Evolutionary conservation across 306 rosid genomes (phyloP), one percentile per base, ranked within the genome.

Genomic region (Glycine soja): DNA sequence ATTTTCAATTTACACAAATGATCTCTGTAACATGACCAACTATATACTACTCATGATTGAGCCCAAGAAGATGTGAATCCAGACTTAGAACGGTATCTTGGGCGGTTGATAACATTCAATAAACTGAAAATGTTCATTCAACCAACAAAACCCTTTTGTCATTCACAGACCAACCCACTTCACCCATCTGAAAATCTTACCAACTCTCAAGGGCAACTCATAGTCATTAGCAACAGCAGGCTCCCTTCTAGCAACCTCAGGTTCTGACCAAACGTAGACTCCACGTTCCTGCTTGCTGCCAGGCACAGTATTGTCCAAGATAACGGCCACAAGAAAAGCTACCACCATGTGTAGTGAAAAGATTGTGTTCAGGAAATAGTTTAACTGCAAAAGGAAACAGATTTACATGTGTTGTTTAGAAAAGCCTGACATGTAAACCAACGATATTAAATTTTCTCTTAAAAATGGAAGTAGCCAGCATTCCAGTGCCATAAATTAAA

Each of bases 271-370:
- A 67, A 91, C 93, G 12, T 95, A 95, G 32, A 95, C 99, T 53
- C 99, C 99, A 1, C 97, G 97, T 88, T 95, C 99, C 74, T 89
- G 96, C 79, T 87, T 85, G 80, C 97, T 91, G 62, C 99, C 99
- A 7, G 99, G 99, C 42, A 95, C 98, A 6, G 99, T 91, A 77
- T 93, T 93, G 75, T 95, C 98, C 81, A 95, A 93, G 81, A 93
- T 85, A 76, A 90, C 77, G 51, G 98, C 99, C 3, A 88, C 94
- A 8, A 92, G 87, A 87, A 94, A 92, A 63, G 97, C 97, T n/a
- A 92, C 76, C 86, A 94, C 95, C 97, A 92, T 92, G 90, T 92
- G 88, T 63, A 92, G 75, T 0, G 98, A 95, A 71, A 91, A 81
- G 75, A 92, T 84, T 6, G 97, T 91, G 92, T 92, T 95, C 78